Conservation (phyloP, 768 basidiomycete species). For the Trametes cingulata region DNA sequence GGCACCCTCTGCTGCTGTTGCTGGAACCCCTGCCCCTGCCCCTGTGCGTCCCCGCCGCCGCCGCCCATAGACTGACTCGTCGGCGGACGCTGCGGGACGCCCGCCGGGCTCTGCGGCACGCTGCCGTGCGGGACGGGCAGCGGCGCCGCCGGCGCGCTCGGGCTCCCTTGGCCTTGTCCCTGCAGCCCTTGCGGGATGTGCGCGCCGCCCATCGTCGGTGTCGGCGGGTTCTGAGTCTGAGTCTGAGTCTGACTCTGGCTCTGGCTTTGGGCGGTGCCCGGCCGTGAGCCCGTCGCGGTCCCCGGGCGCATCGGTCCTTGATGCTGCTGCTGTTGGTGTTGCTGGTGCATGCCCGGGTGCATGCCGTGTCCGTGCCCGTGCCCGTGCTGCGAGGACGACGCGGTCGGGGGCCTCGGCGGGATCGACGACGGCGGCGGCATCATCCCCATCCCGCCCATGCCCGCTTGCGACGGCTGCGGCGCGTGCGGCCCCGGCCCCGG, state of each 20-base stretch:
- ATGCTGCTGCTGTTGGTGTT: slow-evolving; percentile 15
- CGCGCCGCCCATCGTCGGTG: slow-evolving; percentile 8
- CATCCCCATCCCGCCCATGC: slow-evolving; percentile 7
- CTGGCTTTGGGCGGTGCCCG: slow-evolving; percentile 15
- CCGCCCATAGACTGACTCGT: slow-evolving; percentile 31
- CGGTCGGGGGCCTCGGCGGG: slow-evolving; percentile 29
- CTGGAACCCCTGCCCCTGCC: neutral
- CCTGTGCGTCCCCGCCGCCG: slow-evolving; percentile 24
- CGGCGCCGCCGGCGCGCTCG: slow-evolving; percentile 15
- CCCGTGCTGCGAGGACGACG: slow-evolving; percentile 12
- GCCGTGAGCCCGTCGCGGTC: slow-evolving; percentile 20
- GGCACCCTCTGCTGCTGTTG: slow-evolving; percentile 20
- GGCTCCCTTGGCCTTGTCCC: slow-evolving; percentile 4
- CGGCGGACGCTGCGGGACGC: slow-evolving; percentile 28
- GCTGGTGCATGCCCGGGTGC: slow-evolving; percentile 22
- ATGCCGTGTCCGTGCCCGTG: slow-evolving; percentile 16
- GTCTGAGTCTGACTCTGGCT: slow-evolving; percentile 16
- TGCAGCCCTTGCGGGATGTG: slow-evolving; percentile 7
- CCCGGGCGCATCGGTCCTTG: slow-evolving; percentile 17
- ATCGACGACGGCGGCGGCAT: slow-evolving; percentile 31
- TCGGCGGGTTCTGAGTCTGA: too few relatives aligned
- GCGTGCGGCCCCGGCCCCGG: slow-evolving; percentile 19
- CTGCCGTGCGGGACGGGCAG: slow-evolving; percentile 25
- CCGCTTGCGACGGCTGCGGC: slow-evolving; percentile 7
- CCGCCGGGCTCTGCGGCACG: slow-evolving; percentile 16